phyloP scores from a whole-genome alignment of 306 rosid genomes.

The Carpinus fangiana region DNA sequence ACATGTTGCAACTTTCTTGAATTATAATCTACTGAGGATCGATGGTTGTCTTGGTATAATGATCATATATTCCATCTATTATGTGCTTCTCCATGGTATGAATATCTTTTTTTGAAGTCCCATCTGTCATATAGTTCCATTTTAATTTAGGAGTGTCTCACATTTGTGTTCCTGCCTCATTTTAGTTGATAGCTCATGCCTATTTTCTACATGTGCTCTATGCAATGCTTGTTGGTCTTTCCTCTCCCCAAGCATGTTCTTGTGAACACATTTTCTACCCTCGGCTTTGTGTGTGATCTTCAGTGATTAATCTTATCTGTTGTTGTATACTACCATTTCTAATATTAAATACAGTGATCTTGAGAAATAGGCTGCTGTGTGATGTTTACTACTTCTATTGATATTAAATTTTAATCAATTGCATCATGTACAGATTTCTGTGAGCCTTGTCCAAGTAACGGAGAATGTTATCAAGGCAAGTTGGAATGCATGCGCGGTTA shows the following conservation, averaged over 20 bases:
- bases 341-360: slow-evolving; percentile 9
- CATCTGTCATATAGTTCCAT: neutral
- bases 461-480: slow-evolving; percentile 60
- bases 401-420: slow-evolving; percentile 1
- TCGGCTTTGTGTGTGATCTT: neutral
- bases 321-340: neutral
- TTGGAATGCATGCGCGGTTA: slow-evolving; percentile 72
- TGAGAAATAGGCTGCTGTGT: slow-evolving; percentile 2
- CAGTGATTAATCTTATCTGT: neutral
- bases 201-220: slow-evolving; percentile 7
- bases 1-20: neutral
- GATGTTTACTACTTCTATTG: slow-evolving; percentile 16
- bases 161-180: slow-evolving; percentile 16
- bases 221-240: slow-evolving; percentile 1
- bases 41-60: neutral
- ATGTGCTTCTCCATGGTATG: neutral
- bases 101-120: neutral
- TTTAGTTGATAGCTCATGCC: slow-evolving; percentile 19
- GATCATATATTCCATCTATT: neutral
- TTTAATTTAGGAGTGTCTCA: slow-evolving; percentile 14
- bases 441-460: slow-evolving; percentile 85
- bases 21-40: neutral
- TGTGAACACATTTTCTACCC: slow-evolving; percentile 15
- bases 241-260: slow-evolving; percentile 2
- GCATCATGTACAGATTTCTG: slow-evolving; percentile 55